phyloP scores from a whole-genome alignment of 1,284 basidiomycete genomes.

The Paramarasmius palmivorus region DNA sequence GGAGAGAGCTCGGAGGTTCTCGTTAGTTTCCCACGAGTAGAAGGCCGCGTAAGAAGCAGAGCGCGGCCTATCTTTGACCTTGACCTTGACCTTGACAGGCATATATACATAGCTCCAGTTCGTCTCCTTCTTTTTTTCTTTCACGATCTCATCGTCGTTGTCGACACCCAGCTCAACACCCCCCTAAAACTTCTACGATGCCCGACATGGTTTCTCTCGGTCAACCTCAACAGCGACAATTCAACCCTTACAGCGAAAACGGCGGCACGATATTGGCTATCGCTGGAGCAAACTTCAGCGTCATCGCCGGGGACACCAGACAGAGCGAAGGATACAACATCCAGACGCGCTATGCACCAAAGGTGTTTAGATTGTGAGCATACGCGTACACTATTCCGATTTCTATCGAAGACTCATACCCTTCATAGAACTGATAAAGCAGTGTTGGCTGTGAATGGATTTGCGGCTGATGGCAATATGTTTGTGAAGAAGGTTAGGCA shows the following conservation, averaged over 20 bases:
- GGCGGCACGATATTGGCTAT: constrained; percentile 95
- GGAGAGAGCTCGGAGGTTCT: no score
- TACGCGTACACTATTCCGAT: constrained; percentile 6
- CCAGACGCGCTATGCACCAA: constrained; percentile 94
- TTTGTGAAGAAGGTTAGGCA: constrained; percentile 95
- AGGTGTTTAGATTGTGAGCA: constrained; percentile 80
- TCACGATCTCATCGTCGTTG: no score
- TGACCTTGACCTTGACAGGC: no score
- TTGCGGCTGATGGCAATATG: constrained; percentile 93
- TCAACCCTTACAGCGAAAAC: constrained; percentile 90
- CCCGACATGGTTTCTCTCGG: constrained; percentile 36
- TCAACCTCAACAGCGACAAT: constrained; percentile 60
- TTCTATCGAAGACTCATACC: constrained; percentile 16
- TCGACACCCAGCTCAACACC: no score
- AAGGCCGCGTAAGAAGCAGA: no score
- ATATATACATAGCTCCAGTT: no score
- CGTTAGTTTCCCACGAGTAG: no score
- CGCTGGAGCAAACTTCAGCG: constrained; percentile 87
- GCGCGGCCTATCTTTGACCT: no score
- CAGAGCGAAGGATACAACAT: constrained; percentile 94
- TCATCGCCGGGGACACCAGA: constrained; percentile 93
- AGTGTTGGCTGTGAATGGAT: constrained; percentile 91
- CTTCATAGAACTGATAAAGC: constrained; percentile 83
- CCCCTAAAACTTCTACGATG: constrained; percentile 9
- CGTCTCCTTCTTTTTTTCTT: no score